Evolutionary conservation across 2,329 filamentous ascomycete genomes (phyloP).

Genomic region (Neophaeococcomyces aloes): DNA sequence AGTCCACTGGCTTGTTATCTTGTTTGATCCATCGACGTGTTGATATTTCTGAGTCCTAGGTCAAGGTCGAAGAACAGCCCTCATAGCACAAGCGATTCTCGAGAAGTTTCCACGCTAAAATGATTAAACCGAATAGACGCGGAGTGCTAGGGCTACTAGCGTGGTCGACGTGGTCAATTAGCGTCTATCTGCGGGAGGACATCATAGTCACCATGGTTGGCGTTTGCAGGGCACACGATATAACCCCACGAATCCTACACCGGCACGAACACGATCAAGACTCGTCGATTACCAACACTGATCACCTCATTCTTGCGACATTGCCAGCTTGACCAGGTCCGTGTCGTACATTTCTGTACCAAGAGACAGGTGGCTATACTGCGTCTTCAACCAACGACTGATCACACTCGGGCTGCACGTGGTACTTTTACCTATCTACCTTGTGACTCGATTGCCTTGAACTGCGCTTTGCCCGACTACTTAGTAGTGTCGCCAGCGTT

Average conservation of each 20-base stretch:
- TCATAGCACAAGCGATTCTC: too few species aligned
- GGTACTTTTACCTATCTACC: too few species aligned
- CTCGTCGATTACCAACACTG: neutral
- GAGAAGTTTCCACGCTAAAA: neutral
- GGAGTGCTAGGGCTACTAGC: neutral
- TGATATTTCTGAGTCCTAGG: too few species aligned
- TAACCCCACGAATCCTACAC: neutral
- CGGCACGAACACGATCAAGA: neutral
- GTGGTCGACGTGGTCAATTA: neutral
- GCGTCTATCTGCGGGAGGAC: neutral
- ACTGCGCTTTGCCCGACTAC: neutral
- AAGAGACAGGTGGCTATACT: too few species aligned
- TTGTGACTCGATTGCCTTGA: constrained; percentile 2
- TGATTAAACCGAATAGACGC: neutral
- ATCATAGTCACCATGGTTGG: neutral
- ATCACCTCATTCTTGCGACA: neutral
- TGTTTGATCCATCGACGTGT: too few species aligned
- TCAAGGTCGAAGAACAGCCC: too few species aligned
- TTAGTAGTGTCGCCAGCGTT: neutral
- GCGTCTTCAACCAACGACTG: too few species aligned
- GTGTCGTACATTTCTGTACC: too few species aligned
- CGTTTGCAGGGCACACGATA: neutral
- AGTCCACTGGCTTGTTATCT: too few species aligned
- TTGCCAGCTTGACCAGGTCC: too few species aligned
- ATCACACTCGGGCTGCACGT: too few species aligned